phyloP scores from a whole-genome alignment of 1,284 basidiomycete genomes.

The Leccinum proliferum region DNA sequence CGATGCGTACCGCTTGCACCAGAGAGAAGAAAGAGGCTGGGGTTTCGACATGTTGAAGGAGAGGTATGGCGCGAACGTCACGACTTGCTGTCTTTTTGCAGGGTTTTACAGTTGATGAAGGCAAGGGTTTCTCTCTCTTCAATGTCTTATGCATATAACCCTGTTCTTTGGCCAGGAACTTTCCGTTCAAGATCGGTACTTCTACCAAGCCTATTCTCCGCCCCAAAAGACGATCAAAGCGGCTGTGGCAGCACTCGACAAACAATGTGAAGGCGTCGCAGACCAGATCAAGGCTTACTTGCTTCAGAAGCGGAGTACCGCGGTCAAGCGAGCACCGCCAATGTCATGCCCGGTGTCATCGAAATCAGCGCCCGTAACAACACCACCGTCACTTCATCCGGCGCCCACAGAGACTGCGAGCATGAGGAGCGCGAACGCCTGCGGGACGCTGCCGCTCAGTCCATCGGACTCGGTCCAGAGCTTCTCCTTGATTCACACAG shows the following conservation, averaged over 20 bases:
- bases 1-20: slow-evolving; percentile 6
- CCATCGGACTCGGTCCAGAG: slow-evolving; percentile 50
- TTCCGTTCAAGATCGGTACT: slow-evolving; percentile 15
- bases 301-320: slow-evolving; percentile 3
- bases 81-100: slow-evolving; percentile 25
- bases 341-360: slow-evolving; percentile 62
- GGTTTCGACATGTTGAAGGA: slow-evolving; percentile 15
- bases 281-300: slow-evolving; percentile 19
- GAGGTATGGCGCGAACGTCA: slow-evolving; percentile 12
- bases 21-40: neutral
- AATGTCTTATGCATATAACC: neutral
- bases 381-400: slow-evolving; percentile 26
- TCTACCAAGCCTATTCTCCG: slow-evolving; percentile 18
- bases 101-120: slow-evolving; percentile 30
- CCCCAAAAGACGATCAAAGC: slow-evolving; percentile 15
- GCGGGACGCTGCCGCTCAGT: slow-evolving; percentile 67
- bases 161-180: slow-evolving; percentile 14
- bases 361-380: slow-evolving; percentile 53
- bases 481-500: slow-evolving; percentile 16
- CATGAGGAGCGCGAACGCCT: slow-evolving; percentile 66
- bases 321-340: slow-evolving; percentile 11
- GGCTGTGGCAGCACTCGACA: slow-evolving; percentile 17
- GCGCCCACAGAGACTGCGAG: slow-evolving; percentile 44
- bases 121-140: slow-evolving; percentile 5
- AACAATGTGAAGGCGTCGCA: slow-evolving; percentile 22